Evolutionary conservation across 2,329 filamentous ascomycete species (phyloP).

Genomic region (Pezizomycotina sp.): DNA sequence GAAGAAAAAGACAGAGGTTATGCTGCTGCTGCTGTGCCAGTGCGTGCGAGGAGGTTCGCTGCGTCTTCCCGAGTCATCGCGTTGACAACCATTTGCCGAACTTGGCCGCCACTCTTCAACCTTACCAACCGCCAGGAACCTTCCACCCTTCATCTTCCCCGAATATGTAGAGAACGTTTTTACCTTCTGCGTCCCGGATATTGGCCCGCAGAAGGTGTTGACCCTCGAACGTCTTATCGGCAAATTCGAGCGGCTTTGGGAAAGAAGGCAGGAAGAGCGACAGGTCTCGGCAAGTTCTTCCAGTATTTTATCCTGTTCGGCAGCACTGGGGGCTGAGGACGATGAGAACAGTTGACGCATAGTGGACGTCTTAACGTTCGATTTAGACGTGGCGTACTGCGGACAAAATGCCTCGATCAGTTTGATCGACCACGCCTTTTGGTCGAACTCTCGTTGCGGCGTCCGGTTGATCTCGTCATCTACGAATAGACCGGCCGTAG

Average conservation of each 20-base stretch:
- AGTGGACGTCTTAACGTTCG: slow-evolving; percentile 15
- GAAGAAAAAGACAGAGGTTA: slow-evolving; percentile 3
- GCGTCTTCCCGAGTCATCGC: slow-evolving; percentile 41
- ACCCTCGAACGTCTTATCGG: slow-evolving; percentile 13
- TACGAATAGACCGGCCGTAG: slow-evolving; percentile 87
- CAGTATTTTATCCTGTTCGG: slow-evolving; percentile 20
- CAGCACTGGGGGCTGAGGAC: slow-evolving; percentile 11
- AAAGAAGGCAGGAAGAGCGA: slow-evolving; percentile 20
- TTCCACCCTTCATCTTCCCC: slow-evolving; percentile 53
- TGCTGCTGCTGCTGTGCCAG: slow-evolving; percentile 17
- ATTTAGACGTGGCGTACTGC: slow-evolving; percentile 34
- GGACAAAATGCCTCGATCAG: slow-evolving; percentile 75
- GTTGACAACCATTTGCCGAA: slow-evolving; percentile 42
- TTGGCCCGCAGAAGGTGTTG: slow-evolving; percentile 46
- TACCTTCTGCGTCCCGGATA: slow-evolving; percentile 48
- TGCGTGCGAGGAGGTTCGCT: slow-evolving; percentile 33
- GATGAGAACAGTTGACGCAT: slow-evolving; percentile 16
- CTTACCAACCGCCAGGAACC: slow-evolving; percentile 45
- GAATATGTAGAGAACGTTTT: slow-evolving; percentile 48
- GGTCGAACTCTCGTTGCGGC: slow-evolving; percentile 93
- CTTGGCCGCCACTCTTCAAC: slow-evolving; percentile 44
- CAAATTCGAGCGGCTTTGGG: slow-evolving; percentile 15
- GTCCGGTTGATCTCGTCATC: slow-evolving; percentile 86
- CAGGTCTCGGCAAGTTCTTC: slow-evolving; percentile 22
- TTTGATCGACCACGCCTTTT: slow-evolving; percentile 96